phyloP scores from a whole-genome alignment of 2,329 filamentous ascomycete species.

The Bertia moriformis region DNA sequence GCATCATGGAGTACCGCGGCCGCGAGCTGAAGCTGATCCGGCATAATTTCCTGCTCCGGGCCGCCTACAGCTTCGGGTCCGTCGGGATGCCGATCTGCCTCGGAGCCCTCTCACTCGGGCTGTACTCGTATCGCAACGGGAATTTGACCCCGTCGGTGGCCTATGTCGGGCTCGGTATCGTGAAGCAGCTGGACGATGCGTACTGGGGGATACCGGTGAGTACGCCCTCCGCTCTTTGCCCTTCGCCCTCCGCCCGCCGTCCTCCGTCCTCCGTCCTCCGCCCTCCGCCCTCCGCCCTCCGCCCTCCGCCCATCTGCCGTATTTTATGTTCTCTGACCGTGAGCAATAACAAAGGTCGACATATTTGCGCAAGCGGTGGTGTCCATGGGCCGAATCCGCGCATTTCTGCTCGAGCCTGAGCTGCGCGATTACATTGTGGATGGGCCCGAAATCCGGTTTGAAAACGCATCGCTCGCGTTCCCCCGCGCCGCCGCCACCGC shows the following conservation, averaged over 20 bases:
- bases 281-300: too few species aligned
- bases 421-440: constrained; percentile 35
- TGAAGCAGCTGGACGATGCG: not conserved
- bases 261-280: too few species aligned
- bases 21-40: constrained; percentile 55
- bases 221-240: not conserved
- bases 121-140: constrained; percentile 51
- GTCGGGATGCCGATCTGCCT: constrained; percentile 61
- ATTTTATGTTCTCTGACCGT: too few species aligned
- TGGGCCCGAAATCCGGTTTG: constrained; percentile 48
- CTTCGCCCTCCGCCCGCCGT: not conserved
- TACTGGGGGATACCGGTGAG: not conserved
- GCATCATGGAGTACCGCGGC: constrained; percentile 49
- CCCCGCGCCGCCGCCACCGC: constrained; percentile 47
- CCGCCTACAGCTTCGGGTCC: constrained; percentile 52
- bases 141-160: constrained; percentile 50
- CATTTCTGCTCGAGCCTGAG: constrained; percentile 56
- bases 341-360: constrained; percentile 31
- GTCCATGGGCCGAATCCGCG: constrained; percentile 17
- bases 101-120: constrained; percentile 54
- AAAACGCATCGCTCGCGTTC: constrained; percentile 60
- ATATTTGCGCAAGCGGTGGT: constrained; percentile 21
- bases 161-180: constrained; percentile 69
- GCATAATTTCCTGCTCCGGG: constrained; percentile 50
- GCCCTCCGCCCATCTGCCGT: too few species aligned